Percentiles rank a stretch among this genome's conserved stretches.
Conservation (phyloP, 2,329 filamentous ascomycete genomes). For the Lizonia empirigonia region DNA sequence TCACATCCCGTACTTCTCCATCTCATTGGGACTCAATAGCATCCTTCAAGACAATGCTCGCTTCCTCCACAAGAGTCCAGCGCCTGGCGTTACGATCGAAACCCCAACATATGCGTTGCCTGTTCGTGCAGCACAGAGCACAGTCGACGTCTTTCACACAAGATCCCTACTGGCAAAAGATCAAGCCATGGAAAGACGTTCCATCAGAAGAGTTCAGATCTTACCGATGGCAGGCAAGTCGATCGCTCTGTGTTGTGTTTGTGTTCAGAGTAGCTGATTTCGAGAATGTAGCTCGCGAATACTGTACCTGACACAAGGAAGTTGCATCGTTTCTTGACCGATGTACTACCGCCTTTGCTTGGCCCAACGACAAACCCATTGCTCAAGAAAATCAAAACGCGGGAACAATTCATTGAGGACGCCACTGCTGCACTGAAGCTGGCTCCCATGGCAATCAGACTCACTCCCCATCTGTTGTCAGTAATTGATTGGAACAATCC, state of each 20-base stretch:
- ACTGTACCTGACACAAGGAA: constrained; percentile 56
- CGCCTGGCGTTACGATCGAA: constrained; percentile 1
- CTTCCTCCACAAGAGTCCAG: neutral
- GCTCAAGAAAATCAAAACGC: constrained; percentile 51
- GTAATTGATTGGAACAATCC: constrained; percentile 65
- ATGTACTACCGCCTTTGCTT: constrained; percentile 58
- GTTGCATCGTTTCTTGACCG: constrained; percentile 57
- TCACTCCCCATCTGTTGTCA: constrained; percentile 66
- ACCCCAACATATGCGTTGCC: neutral
- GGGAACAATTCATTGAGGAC: constrained; percentile 61
- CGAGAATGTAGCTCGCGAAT: constrained; percentile 52
- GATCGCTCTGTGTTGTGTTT: neutral
- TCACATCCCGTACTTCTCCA: neutral
- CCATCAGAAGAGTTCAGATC: constrained; percentile 57
- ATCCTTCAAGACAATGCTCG: constrained; percentile 7
- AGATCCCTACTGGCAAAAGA: constrained; percentile 57
- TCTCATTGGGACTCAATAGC: neutral
- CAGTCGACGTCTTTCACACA: constrained; percentile 20
- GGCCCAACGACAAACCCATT: constrained; percentile 43
- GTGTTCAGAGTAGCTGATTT: constrained; percentile 3
- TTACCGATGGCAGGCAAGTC: constrained; percentile 61
- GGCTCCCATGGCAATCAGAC: constrained; percentile 65
- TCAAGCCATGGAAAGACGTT: constrained; percentile 58
- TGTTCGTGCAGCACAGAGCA: constrained; percentile 6
- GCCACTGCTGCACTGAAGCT: constrained; percentile 58